Percentiles rank a stretch among this genome's conserved stretches.
Evolutionary conservation across 2,329 filamentous ascomycete genomes (phyloP).

Genomic region (Aspergillus flavus): DNA sequence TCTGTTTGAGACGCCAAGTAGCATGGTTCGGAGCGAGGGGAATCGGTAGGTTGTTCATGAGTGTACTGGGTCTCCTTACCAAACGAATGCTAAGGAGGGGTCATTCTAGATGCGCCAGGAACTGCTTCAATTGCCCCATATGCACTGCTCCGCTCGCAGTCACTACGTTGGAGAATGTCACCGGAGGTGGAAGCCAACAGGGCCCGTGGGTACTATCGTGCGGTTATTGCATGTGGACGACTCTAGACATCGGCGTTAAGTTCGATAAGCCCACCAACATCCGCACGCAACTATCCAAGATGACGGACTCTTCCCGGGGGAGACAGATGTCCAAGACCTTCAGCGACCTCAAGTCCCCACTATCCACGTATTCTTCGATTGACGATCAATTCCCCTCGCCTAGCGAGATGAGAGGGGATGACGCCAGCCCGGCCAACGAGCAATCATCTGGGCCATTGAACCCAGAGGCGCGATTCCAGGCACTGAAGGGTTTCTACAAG

Average conservation of each 20-base stretch:
- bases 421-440: slow-evolving; percentile 34
- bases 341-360: slow-evolving; percentile 39
- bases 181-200: slow-evolving; percentile 42
- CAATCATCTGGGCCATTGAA: slow-evolving; percentile 49
- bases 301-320: slow-evolving; percentile 56
- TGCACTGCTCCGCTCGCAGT: slow-evolving; percentile 81
- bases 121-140: slow-evolving; percentile 92
- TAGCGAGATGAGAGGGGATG: slow-evolving; percentile 33
- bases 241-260: slow-evolving; percentile 82
- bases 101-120: slow-evolving; percentile 75
- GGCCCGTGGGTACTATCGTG: slow-evolving; percentile 80
- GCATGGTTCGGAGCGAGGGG: slow-evolving; percentile 86
- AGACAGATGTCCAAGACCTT: slow-evolving; percentile 44
- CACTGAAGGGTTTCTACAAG: slow-evolving; percentile 79
- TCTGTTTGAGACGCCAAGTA: slow-evolving; percentile 93
- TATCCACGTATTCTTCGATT: slow-evolving; percentile 39
- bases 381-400: slow-evolving; percentile 34
- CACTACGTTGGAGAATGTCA: slow-evolving; percentile 65
- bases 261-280: slow-evolving; percentile 90
- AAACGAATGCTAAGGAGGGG: not conserved
- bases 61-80: not conserved
- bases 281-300: slow-evolving; percentile 72
- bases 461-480: slow-evolving; percentile 71
- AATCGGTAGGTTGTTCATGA: slow-evolving; percentile 68
- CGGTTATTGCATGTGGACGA: slow-evolving; percentile 91